Percentiles rank a stretch among this genome's conserved stretches.
These are phyloP conservation scores for Aspergillus carlsbadensis DNA, from an alignment of 495 filamentous ascomycete species.

Conservation along the genomic window DNA sequence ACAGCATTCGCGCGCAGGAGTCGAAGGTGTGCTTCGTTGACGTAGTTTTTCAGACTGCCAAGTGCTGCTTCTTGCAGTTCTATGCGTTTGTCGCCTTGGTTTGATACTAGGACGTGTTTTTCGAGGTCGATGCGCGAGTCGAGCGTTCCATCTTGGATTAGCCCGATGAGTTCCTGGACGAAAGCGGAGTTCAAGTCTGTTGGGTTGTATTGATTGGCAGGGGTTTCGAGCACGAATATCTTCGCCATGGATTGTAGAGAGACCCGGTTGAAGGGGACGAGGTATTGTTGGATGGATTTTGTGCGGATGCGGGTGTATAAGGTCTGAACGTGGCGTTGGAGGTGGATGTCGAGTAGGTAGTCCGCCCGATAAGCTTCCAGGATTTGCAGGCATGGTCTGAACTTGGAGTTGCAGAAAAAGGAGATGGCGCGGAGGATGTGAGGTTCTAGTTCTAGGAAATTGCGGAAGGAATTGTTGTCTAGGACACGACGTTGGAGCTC, in stretches of 20 bases:
- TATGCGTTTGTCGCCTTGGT: constrained; percentile 59
- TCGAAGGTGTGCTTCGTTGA: constrained; percentile 69
- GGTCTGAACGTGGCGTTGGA: constrained; percentile 69
- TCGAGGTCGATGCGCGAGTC: constrained; percentile 82
- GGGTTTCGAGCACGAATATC: constrained; percentile 53
- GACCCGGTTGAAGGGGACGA: constrained; percentile 75
- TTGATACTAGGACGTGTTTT: constrained; percentile 72
- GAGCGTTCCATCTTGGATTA: constrained; percentile 73
- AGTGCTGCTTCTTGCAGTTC: constrained; percentile 68
- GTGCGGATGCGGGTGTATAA: constrained; percentile 74
- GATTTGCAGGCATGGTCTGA: constrained; percentile 76
- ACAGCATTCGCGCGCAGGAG: constrained; percentile 73
- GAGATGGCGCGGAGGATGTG: constrained; percentile 88
- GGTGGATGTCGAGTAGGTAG: constrained; percentile 85
- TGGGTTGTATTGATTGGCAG: constrained; percentile 34
- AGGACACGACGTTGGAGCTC: constrained; percentile 75
- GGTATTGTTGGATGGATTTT: constrained; percentile 91
- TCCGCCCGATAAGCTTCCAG: constrained; percentile 79
- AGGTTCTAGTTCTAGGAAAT: constrained; percentile 88
- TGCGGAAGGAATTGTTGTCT: constrained; percentile 75
- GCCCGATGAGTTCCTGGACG: constrained; percentile 69
- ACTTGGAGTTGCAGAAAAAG: constrained; percentile 85
- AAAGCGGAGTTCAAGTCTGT: constrained; percentile 55
- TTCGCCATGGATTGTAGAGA: constrained; percentile 66
- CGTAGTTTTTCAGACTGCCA: constrained; percentile 66